These are phyloP conservation scores for Brassica balearica DNA, from an alignment of 441 rosid genomes.

Conservation along the genomic window DNA sequence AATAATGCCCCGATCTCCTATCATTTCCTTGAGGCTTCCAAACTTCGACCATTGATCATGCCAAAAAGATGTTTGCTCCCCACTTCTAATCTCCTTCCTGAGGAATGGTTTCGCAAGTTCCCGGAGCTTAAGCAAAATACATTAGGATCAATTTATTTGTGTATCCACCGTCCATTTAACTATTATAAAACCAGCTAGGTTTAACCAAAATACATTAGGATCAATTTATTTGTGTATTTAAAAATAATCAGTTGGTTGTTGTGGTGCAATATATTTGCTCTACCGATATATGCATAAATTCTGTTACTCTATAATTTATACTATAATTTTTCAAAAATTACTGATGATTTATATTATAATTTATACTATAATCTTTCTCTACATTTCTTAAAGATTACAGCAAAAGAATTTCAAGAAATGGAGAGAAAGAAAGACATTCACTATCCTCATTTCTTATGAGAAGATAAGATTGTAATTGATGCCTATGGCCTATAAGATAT, in stretches of 20 bases:
- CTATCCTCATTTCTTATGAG: conserved; percentile 6
- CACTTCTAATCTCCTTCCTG: no score
- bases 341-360: no score
- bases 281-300: not conserved
- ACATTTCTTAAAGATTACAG: not conserved
- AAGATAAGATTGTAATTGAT: conserved; percentile 32
- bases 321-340: no score
- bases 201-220: not conserved
- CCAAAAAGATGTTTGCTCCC: no score
- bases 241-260: not conserved
- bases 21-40: no score
- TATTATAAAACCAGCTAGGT: not conserved
- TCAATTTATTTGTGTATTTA: not conserved
- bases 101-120: no score
- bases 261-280: not conserved
- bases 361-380: no score
- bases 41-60: no score
- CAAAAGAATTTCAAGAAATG: not conserved
- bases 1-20: no score
- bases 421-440: not conserved
- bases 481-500: conserved; percentile 13
- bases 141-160: no score
- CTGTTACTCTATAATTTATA: no score
- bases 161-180: conserved; percentile 7
- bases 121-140: no score